These are phyloP conservation scores for Sicyos edulis DNA, from an alignment of 306 rosid species.

Conservation along the genomic window DNA sequence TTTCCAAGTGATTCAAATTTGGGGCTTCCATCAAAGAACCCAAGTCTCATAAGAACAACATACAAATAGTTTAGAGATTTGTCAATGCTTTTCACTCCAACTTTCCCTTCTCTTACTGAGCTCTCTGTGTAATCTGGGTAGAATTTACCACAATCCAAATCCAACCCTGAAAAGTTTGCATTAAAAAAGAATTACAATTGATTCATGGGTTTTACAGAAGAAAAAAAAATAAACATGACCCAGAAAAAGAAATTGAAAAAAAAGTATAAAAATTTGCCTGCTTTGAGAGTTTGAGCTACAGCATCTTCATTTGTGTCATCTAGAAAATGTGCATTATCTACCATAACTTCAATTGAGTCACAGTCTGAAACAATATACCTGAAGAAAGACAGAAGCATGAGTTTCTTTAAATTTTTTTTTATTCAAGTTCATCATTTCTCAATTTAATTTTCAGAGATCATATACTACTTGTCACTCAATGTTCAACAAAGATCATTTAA, in stretches of 20 bases:
- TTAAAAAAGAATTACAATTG: background rate
- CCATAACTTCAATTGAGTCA: too few species aligned
- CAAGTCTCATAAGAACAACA: slow-evolving; percentile 67
- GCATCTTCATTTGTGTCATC: too few species aligned
- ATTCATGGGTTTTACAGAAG: background rate
- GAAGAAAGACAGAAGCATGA: too few species aligned
- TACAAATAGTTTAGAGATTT: slow-evolving; percentile 65
- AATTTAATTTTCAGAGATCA: too few species aligned
- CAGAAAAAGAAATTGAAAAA: background rate
- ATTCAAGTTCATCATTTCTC: too few species aligned
- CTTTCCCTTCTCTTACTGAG: slow-evolving; percentile 53
- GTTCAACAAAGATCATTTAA: too few species aligned
- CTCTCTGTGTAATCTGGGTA: slow-evolving; percentile 47
- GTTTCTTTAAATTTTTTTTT: too few species aligned
- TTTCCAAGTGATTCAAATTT: slow-evolving; percentile 59
- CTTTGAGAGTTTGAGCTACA: slow-evolving; percentile 72
- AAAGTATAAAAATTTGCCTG: slow-evolving; percentile 36
- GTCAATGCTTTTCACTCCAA: slow-evolving; percentile 49
- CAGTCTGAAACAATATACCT: too few species aligned
- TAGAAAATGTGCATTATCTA: too few species aligned
- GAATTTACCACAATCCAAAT: slow-evolving; percentile 63
- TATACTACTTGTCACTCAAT: too few species aligned
- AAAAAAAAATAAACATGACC: background rate
- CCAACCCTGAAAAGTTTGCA: slow-evolving; percentile 50
- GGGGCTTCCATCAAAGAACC: slow-evolving; percentile 64